Evolutionary conservation across 306 rosid genomes (phyloP), one percentile per base, ranked within the genome.

Genomic region (Aeschynomene evenia): DNA sequence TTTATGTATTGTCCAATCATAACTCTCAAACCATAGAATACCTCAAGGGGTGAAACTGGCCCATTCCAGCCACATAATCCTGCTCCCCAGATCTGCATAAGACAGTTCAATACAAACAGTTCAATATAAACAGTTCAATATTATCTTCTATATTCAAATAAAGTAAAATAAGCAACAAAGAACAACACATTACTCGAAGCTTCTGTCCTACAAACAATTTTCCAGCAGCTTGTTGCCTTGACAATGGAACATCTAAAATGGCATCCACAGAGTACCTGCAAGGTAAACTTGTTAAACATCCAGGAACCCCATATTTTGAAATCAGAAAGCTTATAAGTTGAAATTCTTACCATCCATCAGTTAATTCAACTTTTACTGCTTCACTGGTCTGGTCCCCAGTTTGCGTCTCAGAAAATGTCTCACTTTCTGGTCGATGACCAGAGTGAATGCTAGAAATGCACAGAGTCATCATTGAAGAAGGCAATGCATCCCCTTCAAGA

Each of bases 201-300:
- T 93, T 93, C 85, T 86, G 98, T 65, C 98, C 98, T 12, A 88
- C 94, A 76, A 86, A 93, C 53, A 93, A 75, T 73, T 78, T 93
- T 81, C 97, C 85, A 46, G 79, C 62, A 75, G 83, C 83, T 48
- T 79, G 82, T 77, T 85, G 93, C 78, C 82, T 90, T 71, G 89
- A 86, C 86, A 93, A 83, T 42, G 70, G 77, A 75, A 51, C 85
- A 59, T 93, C 97, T 79, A 93, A 83, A 75, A 82, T 65, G 71
- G 94, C 98, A 80, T 77, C 77, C 48, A 90, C 45, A 5, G 97
- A 84, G 74, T 93, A 93, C 98, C 98, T 90, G 84, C 43, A 37
- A 80, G 63, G 46, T 36, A 83, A 74, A 49, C 77, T 33, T 48
- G 61, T 68, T 60, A 64, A 29, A 77, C 50, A 49, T 49, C 26